Conservation (phyloP, 2,329 filamentous ascomycete species). For the Xylariaceae sp. region DNA sequence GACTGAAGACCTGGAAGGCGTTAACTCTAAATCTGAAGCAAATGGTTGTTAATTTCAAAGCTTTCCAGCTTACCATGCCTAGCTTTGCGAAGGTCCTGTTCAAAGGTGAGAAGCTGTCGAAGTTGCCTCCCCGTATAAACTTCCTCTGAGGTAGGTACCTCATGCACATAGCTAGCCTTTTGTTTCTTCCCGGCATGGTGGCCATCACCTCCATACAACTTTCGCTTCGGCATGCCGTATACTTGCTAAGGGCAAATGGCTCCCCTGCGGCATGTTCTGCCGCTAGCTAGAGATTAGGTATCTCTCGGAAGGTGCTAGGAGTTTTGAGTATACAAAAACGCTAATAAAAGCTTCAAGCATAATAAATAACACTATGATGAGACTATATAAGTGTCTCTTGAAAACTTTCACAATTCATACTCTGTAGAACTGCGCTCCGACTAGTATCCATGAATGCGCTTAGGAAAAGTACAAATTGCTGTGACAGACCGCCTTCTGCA, state of each 20-base stretch:
- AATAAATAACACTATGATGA: too few species aligned
- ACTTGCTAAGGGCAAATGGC: constrained; percentile 11
- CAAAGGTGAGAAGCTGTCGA: constrained; percentile 70
- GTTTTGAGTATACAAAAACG: too few species aligned
- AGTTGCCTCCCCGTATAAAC: constrained; percentile 70
- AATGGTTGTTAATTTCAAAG: neutral
- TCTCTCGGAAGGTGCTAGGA: neutral
- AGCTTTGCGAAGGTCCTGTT: constrained; percentile 70
- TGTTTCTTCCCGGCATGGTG: constrained; percentile 58
- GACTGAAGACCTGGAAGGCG: constrained; percentile 69
- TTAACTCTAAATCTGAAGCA: constrained; percentile 4
- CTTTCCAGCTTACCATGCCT: constrained; percentile 62
- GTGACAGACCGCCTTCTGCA: constrained; percentile 29
- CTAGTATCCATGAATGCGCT: constrained; percentile 1
- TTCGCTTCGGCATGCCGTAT: constrained; percentile 40
- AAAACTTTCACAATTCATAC: neutral
- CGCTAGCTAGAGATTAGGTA: neutral
- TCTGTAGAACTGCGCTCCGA: too few species aligned
- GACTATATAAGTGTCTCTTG: too few species aligned
- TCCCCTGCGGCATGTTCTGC: constrained; percentile 22
- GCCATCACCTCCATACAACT: constrained; percentile 38
- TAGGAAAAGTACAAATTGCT: constrained; percentile 29
- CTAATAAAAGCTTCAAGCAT: too few species aligned
- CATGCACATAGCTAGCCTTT: constrained; percentile 56
- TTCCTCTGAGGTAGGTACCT: constrained; percentile 64